Evolutionary conservation across 2,329 filamentous ascomycete genomes (phyloP).

Genomic region (Botrytis deweyae): DNA sequence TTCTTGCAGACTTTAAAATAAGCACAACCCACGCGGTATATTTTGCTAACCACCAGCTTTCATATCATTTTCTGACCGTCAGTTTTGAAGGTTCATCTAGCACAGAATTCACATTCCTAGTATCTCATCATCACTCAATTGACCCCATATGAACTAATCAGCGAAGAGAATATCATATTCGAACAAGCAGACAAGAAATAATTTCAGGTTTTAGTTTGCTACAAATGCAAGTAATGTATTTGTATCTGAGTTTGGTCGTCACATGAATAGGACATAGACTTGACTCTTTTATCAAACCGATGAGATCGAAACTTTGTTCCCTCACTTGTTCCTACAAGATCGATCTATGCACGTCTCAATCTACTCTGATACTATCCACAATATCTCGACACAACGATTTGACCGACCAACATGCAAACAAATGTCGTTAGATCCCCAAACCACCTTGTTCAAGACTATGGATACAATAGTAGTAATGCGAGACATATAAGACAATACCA

Average conservation of each 20-base stretch:
- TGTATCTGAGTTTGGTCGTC: no score
- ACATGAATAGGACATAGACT: not conserved
- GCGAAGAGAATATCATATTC: not conserved
- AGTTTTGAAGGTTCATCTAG: not conserved
- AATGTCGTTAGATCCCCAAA: no score
- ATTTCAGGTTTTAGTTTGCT: not conserved
- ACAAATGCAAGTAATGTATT: not conserved
- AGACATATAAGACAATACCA: not conserved
- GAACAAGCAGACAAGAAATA: not conserved
- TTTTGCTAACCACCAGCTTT: no score
- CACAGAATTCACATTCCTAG: not conserved
- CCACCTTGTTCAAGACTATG: no score
- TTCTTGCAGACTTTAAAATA: no score
- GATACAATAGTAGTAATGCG: not conserved
- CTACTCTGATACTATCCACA: not conserved
- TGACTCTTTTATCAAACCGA: not conserved
- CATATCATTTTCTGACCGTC: not conserved
- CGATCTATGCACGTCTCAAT: not conserved
- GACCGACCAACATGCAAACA: fast-evolving
- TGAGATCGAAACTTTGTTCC: no score
- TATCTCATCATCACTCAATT: not conserved
- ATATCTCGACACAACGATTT: not conserved
- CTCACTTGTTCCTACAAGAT: not conserved
- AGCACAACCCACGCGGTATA: no score
- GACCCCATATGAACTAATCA: not conserved